These are phyloP conservation scores for Alternaria solani DNA, from an alignment of 2,329 filamentous ascomycete genomes.

Conservation along the genomic window DNA sequence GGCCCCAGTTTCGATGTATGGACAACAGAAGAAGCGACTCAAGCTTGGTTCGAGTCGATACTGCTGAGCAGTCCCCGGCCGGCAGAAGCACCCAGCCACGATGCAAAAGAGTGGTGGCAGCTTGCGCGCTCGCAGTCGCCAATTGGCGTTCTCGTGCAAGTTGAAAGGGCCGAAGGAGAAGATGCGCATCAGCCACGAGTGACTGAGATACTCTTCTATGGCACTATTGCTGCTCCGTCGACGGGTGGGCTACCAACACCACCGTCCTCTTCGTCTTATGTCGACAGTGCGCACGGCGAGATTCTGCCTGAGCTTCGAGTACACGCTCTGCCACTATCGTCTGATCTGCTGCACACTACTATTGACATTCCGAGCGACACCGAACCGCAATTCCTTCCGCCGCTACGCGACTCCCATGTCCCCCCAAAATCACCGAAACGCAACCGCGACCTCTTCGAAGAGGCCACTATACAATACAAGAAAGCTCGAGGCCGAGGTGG, in stretches of 20 bases:
- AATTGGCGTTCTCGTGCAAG: conserved; percentile 51
- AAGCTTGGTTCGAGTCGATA: conserved; percentile 52
- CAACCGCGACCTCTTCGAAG: conserved; percentile 58
- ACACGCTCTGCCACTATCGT: conserved; percentile 55
- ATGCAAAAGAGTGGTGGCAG: conserved; percentile 48
- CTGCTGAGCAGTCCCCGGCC: conserved; percentile 36
- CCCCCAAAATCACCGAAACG: conserved; percentile 50
- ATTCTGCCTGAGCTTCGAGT: conserved; percentile 42
- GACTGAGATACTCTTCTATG: conserved; percentile 59
- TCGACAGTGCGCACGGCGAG: conserved; percentile 14
- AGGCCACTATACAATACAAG: conserved; percentile 54
- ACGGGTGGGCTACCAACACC: conserved; percentile 41
- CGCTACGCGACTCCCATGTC: conserved; percentile 30
- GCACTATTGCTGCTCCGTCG: conserved; percentile 37
- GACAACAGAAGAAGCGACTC: conserved; percentile 44
- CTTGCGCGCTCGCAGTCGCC: conserved; percentile 49
- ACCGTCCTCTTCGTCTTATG: conserved; percentile 40
- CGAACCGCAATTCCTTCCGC: conserved; percentile 47
- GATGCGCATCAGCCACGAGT: conserved; percentile 25
- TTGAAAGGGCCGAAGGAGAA: conserved; percentile 17
- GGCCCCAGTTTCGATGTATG: conserved; percentile 52
- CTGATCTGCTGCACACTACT: conserved; percentile 45
- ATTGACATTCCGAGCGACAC: conserved; percentile 6
- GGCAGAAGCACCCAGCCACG: conserved; percentile 5
- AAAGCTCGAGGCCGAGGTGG: conserved; percentile 55